phyloP scores from a whole-genome alignment of 2,329 filamentous ascomycete species.

The Escovopsis weberi region DNA sequence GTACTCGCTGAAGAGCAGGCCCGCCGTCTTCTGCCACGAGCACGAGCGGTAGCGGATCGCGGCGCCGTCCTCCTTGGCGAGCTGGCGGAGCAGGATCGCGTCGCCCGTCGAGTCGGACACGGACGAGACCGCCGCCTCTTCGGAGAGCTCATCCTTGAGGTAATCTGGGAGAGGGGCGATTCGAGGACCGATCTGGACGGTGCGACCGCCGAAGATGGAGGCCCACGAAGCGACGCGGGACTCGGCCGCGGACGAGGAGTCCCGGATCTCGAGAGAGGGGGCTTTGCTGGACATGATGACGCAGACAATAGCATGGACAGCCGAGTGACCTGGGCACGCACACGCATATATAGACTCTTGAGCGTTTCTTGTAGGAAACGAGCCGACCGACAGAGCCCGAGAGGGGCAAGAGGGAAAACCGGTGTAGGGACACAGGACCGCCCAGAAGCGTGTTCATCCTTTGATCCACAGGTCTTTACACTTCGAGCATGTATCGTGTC shows the following conservation, averaged over 20 bases:
- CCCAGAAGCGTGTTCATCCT: neutral
- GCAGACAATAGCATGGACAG: no score
- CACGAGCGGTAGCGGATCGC: slow-evolving; percentile 87
- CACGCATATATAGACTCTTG: no score
- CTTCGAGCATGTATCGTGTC: no score
- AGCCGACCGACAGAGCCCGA: no score
- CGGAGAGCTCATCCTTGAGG: slow-evolving; percentile 20
- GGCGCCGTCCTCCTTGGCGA: slow-evolving; percentile 61
- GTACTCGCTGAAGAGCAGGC: slow-evolving; percentile 84
- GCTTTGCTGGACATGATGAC: slow-evolving; percentile 9
- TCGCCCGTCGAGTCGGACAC: slow-evolving; percentile 24
- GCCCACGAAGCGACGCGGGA: slow-evolving; percentile 14
- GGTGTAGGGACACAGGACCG: no score
- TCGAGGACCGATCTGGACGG: slow-evolving; percentile 33
- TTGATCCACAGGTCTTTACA: no score
- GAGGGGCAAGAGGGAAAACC: no score
- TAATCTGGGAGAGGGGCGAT: slow-evolving; percentile 32
- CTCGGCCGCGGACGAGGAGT: neutral
- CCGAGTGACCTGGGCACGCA: no score
- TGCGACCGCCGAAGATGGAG: slow-evolving; percentile 23
- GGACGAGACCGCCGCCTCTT: slow-evolving; percentile 10
- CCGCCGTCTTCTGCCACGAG: slow-evolving; percentile 90
- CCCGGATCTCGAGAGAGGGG: neutral
- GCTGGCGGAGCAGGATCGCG: slow-evolving; percentile 46
- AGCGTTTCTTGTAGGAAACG: no score